Evolutionary conservation across 108 stramenopile species (phyloP).

Genomic region (Fragilariopsis cylindrus): DNA sequence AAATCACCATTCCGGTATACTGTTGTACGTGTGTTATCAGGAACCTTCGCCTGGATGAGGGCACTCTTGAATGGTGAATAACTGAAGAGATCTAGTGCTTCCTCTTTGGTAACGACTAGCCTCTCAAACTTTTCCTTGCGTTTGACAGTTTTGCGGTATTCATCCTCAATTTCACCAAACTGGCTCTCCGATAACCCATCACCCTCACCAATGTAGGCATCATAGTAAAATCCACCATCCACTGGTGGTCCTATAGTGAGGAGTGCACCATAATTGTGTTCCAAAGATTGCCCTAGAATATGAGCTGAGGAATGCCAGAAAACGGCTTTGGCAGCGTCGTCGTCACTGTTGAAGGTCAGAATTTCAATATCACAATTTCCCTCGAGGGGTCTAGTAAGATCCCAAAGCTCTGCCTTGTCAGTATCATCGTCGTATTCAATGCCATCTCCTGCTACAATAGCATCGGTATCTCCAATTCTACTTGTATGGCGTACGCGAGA

Average conservation of each 20-base stretch:
- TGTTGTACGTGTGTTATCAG: conserved; percentile 95
- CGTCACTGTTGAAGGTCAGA: conserved; percentile 91
- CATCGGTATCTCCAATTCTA: conserved; percentile 76
- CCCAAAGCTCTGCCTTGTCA: conserved; percentile 84
- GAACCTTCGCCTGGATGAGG: conserved; percentile 93
- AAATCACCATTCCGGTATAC: conserved; percentile 98
- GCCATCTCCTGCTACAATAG: conserved; percentile 75
- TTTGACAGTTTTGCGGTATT: conserved; percentile 94
- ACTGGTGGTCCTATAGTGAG: conserved; percentile 97
- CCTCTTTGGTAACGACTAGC: conserved; percentile 97
- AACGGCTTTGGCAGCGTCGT: conserved; percentile 89
- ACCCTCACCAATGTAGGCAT: conserved; percentile 96
- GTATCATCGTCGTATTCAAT: conserved; percentile 68
- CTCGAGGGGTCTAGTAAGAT: conserved; percentile 92
- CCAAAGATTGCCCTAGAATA: conserved; percentile 96
- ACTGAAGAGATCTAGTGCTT: conserved; percentile 94
- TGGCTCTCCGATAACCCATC: conserved; percentile 87
- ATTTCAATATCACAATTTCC: conserved; percentile 92
- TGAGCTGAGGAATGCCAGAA: conserved; percentile 99
- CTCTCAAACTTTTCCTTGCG: conserved; percentile 97
- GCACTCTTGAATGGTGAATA: conserved; percentile 97
- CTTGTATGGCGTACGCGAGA: conserved; percentile 87
- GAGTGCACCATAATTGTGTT: conserved; percentile 90
- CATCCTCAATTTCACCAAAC: conserved; percentile 63
- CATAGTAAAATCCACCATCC: conserved; percentile 97